Percentiles rank a stretch among this genome's conserved stretches.
phyloP scores from a whole-genome alignment of 2,329 filamentous ascomycete genomes.

The Trichophyton benhamiae region DNA sequence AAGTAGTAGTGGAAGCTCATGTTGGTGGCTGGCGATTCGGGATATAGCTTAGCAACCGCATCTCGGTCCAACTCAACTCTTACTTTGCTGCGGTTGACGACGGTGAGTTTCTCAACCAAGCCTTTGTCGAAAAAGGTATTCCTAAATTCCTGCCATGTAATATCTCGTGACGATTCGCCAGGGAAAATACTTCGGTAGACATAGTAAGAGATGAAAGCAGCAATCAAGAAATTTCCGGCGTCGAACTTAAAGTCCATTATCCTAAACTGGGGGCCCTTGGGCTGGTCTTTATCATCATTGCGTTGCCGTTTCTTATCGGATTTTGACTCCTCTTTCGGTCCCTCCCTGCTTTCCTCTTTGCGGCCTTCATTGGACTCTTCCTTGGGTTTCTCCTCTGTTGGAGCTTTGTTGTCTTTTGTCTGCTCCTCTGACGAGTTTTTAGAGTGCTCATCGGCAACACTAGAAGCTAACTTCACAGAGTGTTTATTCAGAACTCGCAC shows the following conservation, averaged over 20 bases:
- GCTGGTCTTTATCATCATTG: constrained; percentile 18
- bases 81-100: constrained; percentile 66
- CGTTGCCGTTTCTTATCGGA: constrained; percentile 18
- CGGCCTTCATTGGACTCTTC: constrained; percentile 11
- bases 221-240: constrained; percentile 44
- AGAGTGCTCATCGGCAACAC: constrained; percentile 19
- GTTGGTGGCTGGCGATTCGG: constrained; percentile 58
- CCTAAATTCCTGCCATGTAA: constrained; percentile 95
- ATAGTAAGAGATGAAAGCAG: constrained; percentile 50
- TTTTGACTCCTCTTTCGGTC: constrained; percentile 21
- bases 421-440: not conserved
- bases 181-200: constrained; percentile 54
- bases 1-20: constrained; percentile 78
- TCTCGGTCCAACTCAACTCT: constrained; percentile 69
- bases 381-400: constrained; percentile 18
- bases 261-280: constrained; percentile 21
- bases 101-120: constrained; percentile 79
- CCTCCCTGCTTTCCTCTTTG: constrained; percentile 15
- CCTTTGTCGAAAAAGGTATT: constrained; percentile 93
- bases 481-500: constrained; percentile 45
- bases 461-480: constrained; percentile 40
- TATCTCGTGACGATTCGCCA: constrained; percentile 58
- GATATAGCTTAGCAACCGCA: constrained; percentile 58
- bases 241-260: constrained; percentile 42
- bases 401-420: not conserved